Evolutionary conservation across 75 land plant genomes (phyloP), one percentile per base, ranked within the genome.

Genomic region (Sequoiadendron giganteum): DNA sequence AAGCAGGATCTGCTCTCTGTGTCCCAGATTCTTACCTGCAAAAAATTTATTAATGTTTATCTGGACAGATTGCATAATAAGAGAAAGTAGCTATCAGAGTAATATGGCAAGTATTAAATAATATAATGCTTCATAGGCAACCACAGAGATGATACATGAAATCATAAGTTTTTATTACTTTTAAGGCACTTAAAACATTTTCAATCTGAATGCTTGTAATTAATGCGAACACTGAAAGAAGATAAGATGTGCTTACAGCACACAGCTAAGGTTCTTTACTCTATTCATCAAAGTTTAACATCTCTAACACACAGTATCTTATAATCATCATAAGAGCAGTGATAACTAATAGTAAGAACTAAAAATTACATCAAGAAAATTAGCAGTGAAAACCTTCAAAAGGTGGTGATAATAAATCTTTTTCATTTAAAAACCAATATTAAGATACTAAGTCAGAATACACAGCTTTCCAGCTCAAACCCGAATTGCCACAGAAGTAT

Each of bases 1-100:
- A 98, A 32, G 87, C 96, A 97, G 28, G 87, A 40, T 85, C 90
- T 90, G 4, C 88, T 92, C 83, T 91, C 91, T 73, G 92, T 85
- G 54, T 98, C 96, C 99, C 99, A 98, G 28, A 98, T 18, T 86
- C 99, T 93, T n/a, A 95, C 99, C 99, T 98, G 87, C 48, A 89
- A 86, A 42, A 47, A 43, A 56, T 54, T 15, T 36, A 55, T 30
- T 34, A 54, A 38, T 42, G 18, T 42, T 32, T 73, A 73, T 73
- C 32, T 21, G 28, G 28, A 61, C 4, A 61, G 5, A 61, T 25
- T 61, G 68, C 5, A 61, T 61, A 61, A 61, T 61, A 61, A 61
- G 68, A 61, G 28, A 55, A 16, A 58, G 61, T 3, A 61, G n/a
- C 21, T 3, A 19, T 19, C 68, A 61, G 6, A 25, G 68, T 21